These are phyloP conservation scores for Neurospora sp. DNA, from an alignment of 495 filamentous ascomycete genomes.

Conservation along the genomic window DNA sequence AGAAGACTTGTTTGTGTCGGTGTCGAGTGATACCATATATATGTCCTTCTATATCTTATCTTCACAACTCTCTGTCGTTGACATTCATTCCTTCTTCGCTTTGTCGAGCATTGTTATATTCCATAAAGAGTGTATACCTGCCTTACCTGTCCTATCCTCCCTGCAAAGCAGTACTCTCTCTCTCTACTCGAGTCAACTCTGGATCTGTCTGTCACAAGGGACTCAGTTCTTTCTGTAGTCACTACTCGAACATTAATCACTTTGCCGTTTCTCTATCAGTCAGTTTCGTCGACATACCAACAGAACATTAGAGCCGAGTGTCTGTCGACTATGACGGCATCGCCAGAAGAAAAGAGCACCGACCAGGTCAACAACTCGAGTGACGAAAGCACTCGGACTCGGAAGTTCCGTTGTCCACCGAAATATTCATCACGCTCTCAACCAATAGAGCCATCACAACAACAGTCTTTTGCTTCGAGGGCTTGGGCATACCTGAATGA, in stretches of 20 bases:
- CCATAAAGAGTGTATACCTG: too few species aligned
- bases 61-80: neutral
- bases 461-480: slow-evolving; percentile 9
- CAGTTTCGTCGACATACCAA: too few species aligned
- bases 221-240: too few species aligned
- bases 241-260: too few species aligned
- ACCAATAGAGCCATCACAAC: neutral
- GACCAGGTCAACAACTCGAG: neutral
- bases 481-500: slow-evolving; percentile 29
- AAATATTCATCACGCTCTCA: neutral
- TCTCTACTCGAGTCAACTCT: too few species aligned
- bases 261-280: too few species aligned
- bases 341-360: neutral
- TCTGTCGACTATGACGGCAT: neutral
- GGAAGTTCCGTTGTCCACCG: neutral
- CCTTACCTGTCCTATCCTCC: too few species aligned
- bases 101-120: too few species aligned
- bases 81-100: too few species aligned
- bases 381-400: neutral
- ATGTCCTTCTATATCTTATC: neutral
- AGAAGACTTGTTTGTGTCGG: neutral
- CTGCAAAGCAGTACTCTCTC: too few species aligned
- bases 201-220: too few species aligned
- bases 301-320: neutral
- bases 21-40: neutral